Evolutionary conservation across 176 grass and related monocot species (phyloP).

Genomic region (Eremochloa ophiuroides): DNA sequence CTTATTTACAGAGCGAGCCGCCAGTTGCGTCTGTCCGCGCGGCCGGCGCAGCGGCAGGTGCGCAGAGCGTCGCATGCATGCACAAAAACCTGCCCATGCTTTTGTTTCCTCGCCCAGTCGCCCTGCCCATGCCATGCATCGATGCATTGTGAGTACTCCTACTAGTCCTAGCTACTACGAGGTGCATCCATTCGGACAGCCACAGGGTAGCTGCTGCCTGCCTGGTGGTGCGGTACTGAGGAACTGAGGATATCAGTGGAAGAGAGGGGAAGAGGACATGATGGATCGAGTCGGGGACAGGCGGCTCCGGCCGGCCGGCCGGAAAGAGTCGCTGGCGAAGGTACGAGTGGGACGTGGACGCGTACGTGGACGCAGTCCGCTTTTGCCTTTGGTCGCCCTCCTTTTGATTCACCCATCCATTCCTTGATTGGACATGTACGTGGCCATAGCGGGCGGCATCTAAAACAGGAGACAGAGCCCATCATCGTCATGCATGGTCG

Average conservation of each 20-base stretch:
- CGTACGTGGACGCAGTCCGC: background rate
- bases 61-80: slow-evolving; percentile 35
- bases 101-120: slow-evolving; percentile 37
- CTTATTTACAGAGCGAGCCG: background rate
- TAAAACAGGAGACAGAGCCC: background rate
- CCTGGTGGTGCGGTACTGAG: no score
- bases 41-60: background rate
- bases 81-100: slow-evolving; percentile 24
- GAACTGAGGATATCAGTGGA: no score
- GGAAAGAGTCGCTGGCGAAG: slow-evolving; percentile 7
- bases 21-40: slow-evolving; percentile 3
- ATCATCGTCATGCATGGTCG: background rate
- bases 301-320: background rate
- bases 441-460: background rate
- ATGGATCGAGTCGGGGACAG: no score
- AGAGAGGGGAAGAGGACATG: no score
- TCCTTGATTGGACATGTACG: background rate
- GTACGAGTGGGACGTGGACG: slow-evolving; percentile 8
- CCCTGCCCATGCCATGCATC: no score
- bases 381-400: no score
- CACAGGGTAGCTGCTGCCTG: no score
- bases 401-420: background rate
- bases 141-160: no score
- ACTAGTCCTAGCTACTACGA: no score
- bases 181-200: no score